These are phyloP conservation scores for Acrocalymma vagum DNA, from an alignment of 2,329 filamentous ascomycete genomes.

Conservation along the genomic window DNA sequence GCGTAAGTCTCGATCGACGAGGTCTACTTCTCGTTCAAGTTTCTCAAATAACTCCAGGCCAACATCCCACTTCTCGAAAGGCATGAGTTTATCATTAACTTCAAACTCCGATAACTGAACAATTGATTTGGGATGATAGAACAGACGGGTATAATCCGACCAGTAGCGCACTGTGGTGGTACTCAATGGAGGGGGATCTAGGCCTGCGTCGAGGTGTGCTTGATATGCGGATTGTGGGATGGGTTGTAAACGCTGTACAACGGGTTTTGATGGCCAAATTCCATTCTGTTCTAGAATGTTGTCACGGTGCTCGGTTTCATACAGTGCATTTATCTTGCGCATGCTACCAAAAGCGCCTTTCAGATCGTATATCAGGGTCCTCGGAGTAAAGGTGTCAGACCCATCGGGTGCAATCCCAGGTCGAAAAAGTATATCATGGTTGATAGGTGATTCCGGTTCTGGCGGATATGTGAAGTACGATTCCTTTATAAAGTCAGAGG, in stretches of 20 bases:
- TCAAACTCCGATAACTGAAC: constrained; percentile 85
- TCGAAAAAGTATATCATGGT: constrained; percentile 90
- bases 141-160: constrained; percentile 95
- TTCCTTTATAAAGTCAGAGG: constrained; percentile 65
- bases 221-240: constrained; percentile 81
- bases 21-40: constrained; percentile 68
- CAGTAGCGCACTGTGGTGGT: constrained; percentile 85
- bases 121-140: constrained; percentile 87
- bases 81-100: constrained; percentile 78
- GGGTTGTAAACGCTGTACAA: constrained; percentile 72
- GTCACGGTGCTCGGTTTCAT: constrained; percentile 66
- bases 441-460: constrained; percentile 70
- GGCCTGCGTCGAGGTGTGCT: constrained; percentile 76
- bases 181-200: constrained; percentile 69
- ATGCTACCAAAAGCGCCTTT: constrained; percentile 93
- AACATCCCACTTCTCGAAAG: constrained; percentile 74
- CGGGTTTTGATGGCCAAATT: constrained; percentile 49
- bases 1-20: constrained; percentile 87
- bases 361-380: constrained; percentile 92
- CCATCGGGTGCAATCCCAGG: constrained; percentile 84
- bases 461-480: constrained; percentile 93
- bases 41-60: constrained; percentile 50
- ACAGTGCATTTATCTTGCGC: constrained; percentile 86
- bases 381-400: constrained; percentile 88
- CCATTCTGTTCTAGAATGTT: constrained; percentile 30